Evolutionary conservation across 768 basidiomycete species (phyloP), one percentile per base, ranked within the genome.

Genomic region (Strobilomyces confusus): DNA sequence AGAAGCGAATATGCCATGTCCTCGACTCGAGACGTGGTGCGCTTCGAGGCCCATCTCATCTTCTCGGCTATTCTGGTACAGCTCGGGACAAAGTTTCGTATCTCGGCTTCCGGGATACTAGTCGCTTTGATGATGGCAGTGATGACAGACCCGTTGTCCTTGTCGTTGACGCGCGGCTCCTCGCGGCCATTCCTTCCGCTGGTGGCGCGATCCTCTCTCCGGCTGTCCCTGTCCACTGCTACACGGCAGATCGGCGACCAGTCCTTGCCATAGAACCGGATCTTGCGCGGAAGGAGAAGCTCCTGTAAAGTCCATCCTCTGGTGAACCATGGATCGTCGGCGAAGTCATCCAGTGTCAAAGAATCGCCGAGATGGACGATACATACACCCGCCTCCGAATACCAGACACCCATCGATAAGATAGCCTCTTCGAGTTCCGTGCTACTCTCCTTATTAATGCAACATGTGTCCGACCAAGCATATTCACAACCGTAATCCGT

Each of bases 401-500:
- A 67, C 65, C 67, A 68, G 49, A 44, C 38, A 13, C 47, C 58
- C 52, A 55, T 62, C 11, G 64, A 69, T 15, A 61, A 37, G 54
- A 64, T 57, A 32, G 62, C 64, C 19, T 67, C 64, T 41, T 66
- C 66, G 25, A 71, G 52, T 11, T 69, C 69, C 1, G 64, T 17
- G 33, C 59, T 54, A 15, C 40, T 64, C 44, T 66, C 65, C 52
- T 58, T 65, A 52, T 66, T 64, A 44, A 66, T 65, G 44, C 64
- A 65, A 45, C 64, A 65, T 8, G 57, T 65, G 30, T 65, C 64
- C 48, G 64, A 37, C 65, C 64, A 71, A 47, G 56, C 68, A 37
- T 66, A 59, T 55, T 65, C 54, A 41, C 64, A 59, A 13, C 60
- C 58, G 13, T 63, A 67, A 20, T 66, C 64, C 14, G 26, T 14